phyloP scores from a whole-genome alignment of 331 rosid genomes.

The Quercus lobata region DNA sequence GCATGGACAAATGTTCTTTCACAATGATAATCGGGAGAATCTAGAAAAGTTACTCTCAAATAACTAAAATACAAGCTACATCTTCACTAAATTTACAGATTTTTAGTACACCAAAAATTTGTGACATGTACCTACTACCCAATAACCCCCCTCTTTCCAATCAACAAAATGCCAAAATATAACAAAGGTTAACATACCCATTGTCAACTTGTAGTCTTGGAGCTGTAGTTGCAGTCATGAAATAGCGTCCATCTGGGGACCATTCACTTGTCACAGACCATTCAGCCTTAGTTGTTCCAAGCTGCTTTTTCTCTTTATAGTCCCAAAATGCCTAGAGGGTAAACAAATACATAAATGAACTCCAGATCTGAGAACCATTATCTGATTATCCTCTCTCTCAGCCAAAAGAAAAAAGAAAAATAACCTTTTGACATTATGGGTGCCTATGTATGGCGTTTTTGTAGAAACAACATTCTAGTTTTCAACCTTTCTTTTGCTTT shows the following conservation, averaged over 20 bases:
- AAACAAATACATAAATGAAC: slow-evolving; percentile 15
- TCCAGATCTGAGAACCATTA: background rate
- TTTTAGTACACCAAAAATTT: background rate
- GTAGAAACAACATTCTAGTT: background rate
- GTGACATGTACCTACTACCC: background rate
- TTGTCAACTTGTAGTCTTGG: slow-evolving; percentile 98
- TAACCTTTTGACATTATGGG: background rate
- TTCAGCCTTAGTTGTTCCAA: slow-evolving; percentile 72
- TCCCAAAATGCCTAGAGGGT: slow-evolving; percentile 87
- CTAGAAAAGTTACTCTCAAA: background rate
- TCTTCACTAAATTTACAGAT: background rate
- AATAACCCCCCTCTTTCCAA: background rate
- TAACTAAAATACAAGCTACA: background rate
- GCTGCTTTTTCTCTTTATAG: slow-evolving; percentile 60
- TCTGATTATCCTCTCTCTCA: background rate
- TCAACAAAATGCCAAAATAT: background rate
- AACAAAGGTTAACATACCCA: slow-evolving; percentile 47
- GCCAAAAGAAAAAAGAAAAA: too few species aligned
- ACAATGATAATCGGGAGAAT: slow-evolving; percentile 3
- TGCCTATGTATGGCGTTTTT: background rate
- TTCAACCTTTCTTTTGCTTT: background rate
- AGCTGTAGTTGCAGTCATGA: slow-evolving; percentile 98
- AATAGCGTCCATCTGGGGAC: slow-evolving; percentile 92
- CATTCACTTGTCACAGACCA: slow-evolving; percentile 96
- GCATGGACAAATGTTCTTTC: slow-evolving; percentile 4